phyloP scores from a whole-genome alignment of 1,284 basidiomycete species.

The Naganishia liquefaciens region DNA sequence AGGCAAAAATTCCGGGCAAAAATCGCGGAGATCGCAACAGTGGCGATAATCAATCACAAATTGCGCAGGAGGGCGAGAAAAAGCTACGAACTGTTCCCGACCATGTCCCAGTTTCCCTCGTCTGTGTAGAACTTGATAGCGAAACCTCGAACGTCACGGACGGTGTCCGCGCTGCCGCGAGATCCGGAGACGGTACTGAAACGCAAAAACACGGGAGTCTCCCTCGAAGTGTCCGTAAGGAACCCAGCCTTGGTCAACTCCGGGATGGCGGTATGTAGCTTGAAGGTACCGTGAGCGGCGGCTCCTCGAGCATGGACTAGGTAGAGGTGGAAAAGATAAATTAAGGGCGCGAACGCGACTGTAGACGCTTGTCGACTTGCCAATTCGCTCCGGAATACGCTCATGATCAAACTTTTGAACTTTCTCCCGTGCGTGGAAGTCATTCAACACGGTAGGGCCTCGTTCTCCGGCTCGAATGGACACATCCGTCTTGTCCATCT shows the following conservation, averaged over 20 bases:
- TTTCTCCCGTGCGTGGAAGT: slow-evolving; percentile 42
- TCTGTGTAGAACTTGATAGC: slow-evolving; percentile 77
- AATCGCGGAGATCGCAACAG: neutral
- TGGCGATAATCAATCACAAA: slow-evolving; percentile 12
- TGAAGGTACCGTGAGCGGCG: slow-evolving; percentile 78
- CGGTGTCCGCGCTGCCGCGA: slow-evolving; percentile 73
- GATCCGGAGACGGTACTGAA: slow-evolving; percentile 80
- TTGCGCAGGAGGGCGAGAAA: neutral
- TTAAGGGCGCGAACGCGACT: neutral
- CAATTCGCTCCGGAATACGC: slow-evolving; percentile 72
- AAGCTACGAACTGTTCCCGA: slow-evolving; percentile 62
- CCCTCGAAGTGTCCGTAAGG: slow-evolving; percentile 68
- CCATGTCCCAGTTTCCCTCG: slow-evolving; percentile 79
- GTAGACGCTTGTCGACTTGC: neutral
- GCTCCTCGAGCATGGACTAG: slow-evolving; percentile 71
- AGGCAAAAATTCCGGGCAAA: no score
- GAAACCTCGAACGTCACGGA: slow-evolving; percentile 81
- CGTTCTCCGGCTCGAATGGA: slow-evolving; percentile 47
- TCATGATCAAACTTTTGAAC: slow-evolving; percentile 78
- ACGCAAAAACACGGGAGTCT: slow-evolving; percentile 72
- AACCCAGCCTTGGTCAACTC: slow-evolving; percentile 69
- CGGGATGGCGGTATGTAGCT: slow-evolving; percentile 63
- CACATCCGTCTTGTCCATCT: slow-evolving; percentile 49
- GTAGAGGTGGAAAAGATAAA: slow-evolving; percentile 45
- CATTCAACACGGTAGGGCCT: slow-evolving; percentile 47